These are phyloP conservation scores for Colletotrichum ledebouriae DNA, from an alignment of 2,329 filamentous ascomycete genomes.

Conservation along the genomic window DNA sequence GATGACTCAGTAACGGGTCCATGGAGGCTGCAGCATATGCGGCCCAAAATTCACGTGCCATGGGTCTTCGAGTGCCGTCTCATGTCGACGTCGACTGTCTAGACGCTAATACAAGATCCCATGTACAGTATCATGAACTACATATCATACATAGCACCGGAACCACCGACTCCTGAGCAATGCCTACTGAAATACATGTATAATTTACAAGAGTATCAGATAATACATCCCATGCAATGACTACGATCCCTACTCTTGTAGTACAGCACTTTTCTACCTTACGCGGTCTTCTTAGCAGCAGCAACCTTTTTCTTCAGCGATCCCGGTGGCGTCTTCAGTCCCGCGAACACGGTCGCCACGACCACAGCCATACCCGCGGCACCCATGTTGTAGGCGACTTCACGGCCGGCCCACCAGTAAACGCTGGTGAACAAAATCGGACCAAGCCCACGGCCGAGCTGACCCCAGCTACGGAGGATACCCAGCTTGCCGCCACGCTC, in stretches of 20 bases:
- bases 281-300: conserved; percentile 37
- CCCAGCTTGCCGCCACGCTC: conserved; percentile 91
- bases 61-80: no score
- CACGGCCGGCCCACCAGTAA: conserved; percentile 98
- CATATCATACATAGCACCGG: conserved; percentile 12
- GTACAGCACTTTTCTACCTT: background rate
- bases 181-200: conserved; percentile 32
- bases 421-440: conserved; percentile 92
- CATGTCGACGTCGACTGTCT: no score
- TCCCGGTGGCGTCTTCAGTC: conserved; percentile 74
- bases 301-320: conserved; percentile 47
- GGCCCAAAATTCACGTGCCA: no score
- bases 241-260: background rate
- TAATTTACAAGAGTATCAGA: conserved; percentile 3
- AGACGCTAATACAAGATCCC: background rate
- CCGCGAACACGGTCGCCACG: conserved; percentile 76
- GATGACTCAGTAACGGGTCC: no score
- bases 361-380: conserved; percentile 85
- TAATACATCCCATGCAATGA: background rate
- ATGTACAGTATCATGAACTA: conserved; percentile 3
- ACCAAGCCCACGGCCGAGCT: conserved; percentile 88
- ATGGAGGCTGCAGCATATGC: no score
- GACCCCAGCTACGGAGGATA: conserved; percentile 83
- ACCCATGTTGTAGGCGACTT: conserved; percentile 86
- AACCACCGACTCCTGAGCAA: conserved; percentile 24